Base-by-base conservation (phyloP, 768 basidiomycete species). In the Paxillus involutus region DNA sequence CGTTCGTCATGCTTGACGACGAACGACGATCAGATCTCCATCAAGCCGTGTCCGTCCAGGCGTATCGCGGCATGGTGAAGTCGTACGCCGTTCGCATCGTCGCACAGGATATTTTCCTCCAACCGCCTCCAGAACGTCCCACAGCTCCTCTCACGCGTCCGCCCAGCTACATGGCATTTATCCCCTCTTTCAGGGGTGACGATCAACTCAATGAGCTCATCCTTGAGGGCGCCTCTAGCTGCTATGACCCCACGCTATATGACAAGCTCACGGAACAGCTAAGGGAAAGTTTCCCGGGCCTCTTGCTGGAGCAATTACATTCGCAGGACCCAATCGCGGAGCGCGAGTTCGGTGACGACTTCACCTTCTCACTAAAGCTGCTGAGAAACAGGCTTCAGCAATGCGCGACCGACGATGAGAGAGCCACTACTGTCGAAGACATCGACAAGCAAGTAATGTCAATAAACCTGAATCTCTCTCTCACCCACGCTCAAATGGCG, bases 391-490 rank as follows among this genome's bases (percentile, higher is more conserved):
- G 89, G 16, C 72, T 91, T 44, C 79, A 79, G 32, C 81, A 60
- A 37, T 72, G 64, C 26, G 49, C 55, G 40, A 47, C 59, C 4
- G 59, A 68, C 2, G 70, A 74, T 12, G 75, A 80, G 35, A 77
- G 78, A 59, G 67, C 73, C 0, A 75, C 77, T 6, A 73, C 70
- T 11, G 70, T 75, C 1, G 78, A 83, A 11, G 71, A 72, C 5
- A 72, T 83, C 13, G 81, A 89, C 59, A 82, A 78, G 46, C 77
- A 80, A 33, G 72, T 93, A 3, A 75, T 82, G 45, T 83, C 86
- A 1, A 83, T 95, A 67, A 97, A 97, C 68, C 79, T 94, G 59
- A 94, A 95, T 65, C 79, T 94, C 45, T 94, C 93, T 1, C 74
- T 97, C 37, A 77, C 89, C 19, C 88, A 96, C 61, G 79, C 89